Evolutionary conservation across 495 filamentous ascomycete species (phyloP).

Genomic region (Talaromyces ruber): DNA sequence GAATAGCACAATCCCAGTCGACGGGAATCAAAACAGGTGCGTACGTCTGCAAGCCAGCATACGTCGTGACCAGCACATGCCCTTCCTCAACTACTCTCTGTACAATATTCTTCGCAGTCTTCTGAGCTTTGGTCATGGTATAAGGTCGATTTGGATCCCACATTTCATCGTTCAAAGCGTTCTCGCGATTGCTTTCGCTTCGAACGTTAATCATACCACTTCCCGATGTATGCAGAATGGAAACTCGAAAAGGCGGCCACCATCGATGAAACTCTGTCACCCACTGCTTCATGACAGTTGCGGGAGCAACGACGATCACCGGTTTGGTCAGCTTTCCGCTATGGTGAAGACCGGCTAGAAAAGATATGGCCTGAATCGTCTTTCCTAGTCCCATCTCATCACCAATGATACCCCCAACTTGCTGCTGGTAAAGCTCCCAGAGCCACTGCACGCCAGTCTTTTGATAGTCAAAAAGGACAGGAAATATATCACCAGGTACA

Average conservation of each 20-base stretch:
- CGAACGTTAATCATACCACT: conserved; percentile 87
- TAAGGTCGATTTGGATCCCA: conserved; percentile 21
- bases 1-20: conserved; percentile 86
- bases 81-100: conserved; percentile 76
- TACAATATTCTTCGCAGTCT: conserved; percentile 67
- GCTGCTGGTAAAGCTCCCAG: conserved; percentile 82
- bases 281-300: conserved; percentile 93
- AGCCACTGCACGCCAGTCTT: conserved; percentile 95
- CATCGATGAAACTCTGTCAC: conserved; percentile 96
- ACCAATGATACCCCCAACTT: conserved; percentile 88
- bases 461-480: conserved; percentile 88
- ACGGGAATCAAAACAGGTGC: conserved; percentile 65
- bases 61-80: conserved; percentile 90
- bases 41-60: conserved; percentile 86
- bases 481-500: conserved; percentile 85
- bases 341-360: conserved; percentile 83
- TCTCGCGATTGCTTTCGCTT: conserved; percentile 63
- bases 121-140: conserved; percentile 42
- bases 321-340: conserved; percentile 77
- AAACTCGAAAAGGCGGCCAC: conserved; percentile 94
- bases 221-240: conserved; percentile 88
- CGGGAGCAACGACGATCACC: conserved; percentile 81
- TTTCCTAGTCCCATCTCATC: conserved; percentile 99
- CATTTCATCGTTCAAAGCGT: conserved; percentile 41
- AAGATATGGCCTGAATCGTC: conserved; percentile 89